phyloP scores from a whole-genome alignment of 1,139 yeast genomes.

The Meyerozyma athensensis region DNA sequence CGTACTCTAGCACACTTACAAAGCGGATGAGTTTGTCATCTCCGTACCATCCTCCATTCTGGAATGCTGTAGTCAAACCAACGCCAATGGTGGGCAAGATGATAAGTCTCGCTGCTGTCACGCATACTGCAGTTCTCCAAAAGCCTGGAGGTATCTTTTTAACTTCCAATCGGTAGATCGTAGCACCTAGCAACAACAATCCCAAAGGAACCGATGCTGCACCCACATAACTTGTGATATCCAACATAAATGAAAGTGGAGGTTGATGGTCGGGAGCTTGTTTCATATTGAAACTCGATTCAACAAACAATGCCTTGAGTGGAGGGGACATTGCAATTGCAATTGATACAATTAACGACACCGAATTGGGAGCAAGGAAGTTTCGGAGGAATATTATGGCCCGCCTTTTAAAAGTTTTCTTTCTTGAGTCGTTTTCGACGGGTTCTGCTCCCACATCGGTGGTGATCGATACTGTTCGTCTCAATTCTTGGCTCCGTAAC shows the following conservation, averaged over 20 bases:
- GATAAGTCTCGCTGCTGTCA: conserved; percentile 32
- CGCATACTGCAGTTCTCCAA: conserved; percentile 49
- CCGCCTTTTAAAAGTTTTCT: neutral
- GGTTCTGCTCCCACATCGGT: conserved; percentile 5
- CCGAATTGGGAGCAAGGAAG: conserved; percentile 65
- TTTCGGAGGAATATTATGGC: conserved; percentile 29
- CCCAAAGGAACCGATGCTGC: conserved; percentile 90
- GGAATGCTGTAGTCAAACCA: conserved; percentile 39
- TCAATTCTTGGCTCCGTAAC: conserved; percentile 17
- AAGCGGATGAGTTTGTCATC: conserved; percentile 52
- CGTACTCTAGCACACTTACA: conserved; percentile 69
- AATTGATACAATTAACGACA: conserved; percentile 58
- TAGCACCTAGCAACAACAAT: conserved; percentile 74
- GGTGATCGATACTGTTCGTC: conserved; percentile 4
- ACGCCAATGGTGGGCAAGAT: conserved; percentile 43
- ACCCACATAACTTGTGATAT: conserved; percentile 72
- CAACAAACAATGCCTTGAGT: conserved; percentile 72
- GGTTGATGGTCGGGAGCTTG: conserved; percentile 42
- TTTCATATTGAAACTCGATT: conserved; percentile 11
- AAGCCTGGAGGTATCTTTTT: conserved; percentile 60
- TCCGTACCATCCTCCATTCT: conserved; percentile 43
- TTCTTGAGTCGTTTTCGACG: conserved; percentile 4
- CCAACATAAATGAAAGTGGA: conserved; percentile 79
- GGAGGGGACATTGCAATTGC: conserved; percentile 81
- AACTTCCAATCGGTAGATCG: conserved; percentile 68